phyloP scores from a whole-genome alignment of 192 early-diverging fungal genomes.

The Entomortierella lignicola region DNA sequence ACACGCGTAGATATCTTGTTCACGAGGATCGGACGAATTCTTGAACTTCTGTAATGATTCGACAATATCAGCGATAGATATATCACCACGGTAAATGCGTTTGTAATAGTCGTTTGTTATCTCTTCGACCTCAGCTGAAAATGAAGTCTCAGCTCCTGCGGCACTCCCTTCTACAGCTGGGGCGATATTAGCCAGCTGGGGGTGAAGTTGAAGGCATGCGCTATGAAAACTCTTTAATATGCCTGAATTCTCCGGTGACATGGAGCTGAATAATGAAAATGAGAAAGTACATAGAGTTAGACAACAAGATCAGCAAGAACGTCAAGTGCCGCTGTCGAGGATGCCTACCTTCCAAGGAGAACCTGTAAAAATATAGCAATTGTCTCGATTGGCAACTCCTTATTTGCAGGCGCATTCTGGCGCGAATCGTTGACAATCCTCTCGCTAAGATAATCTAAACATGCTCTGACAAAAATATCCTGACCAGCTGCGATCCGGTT shows the following conservation, averaged over 20 bases:
- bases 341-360: constrained; percentile 63
- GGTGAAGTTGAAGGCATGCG: constrained; percentile 62
- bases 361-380: constrained; percentile 75
- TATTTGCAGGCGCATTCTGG: constrained; percentile 54
- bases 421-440: constrained; percentile 66
- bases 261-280: constrained; percentile 39
- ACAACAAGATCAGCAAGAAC: not conserved
- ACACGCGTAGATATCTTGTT: constrained; percentile 87
- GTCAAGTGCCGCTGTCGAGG: not conserved
- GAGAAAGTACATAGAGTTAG: not conserved
- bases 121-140: constrained; percentile 82
- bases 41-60: constrained; percentile 85
- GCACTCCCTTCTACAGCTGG: constrained; percentile 60
- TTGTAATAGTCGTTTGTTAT: constrained; percentile 82
- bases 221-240: constrained; percentile 68
- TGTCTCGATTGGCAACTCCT: constrained; percentile 70
- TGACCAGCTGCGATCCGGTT: constrained; percentile 74
- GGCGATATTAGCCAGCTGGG: constrained; percentile 56
- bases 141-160: constrained; percentile 58
- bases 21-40: constrained; percentile 76
- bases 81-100: constrained; percentile 80
- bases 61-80: constrained; percentile 86
- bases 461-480: constrained; percentile 74
- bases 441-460: constrained; percentile 79
- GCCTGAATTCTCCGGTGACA: constrained; percentile 73